Conservation (phyloP, 352 stramenopile genomes). For the Phytophthora boehmeriae region DNA sequence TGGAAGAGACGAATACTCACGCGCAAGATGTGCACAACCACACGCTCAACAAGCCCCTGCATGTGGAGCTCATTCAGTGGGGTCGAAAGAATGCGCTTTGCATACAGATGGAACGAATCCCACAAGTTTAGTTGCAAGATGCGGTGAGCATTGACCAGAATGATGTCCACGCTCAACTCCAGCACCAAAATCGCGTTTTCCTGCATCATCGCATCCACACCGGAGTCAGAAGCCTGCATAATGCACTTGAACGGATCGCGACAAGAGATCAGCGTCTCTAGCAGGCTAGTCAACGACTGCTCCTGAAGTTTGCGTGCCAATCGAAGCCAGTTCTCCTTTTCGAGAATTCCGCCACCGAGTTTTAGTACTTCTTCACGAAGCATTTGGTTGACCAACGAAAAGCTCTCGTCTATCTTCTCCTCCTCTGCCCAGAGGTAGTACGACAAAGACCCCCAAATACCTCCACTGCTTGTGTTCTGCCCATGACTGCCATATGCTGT, state of each 20-base stretch:
- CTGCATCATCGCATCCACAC: constrained; percentile 86
- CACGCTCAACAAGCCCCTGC: constrained; percentile 78
- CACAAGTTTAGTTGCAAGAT: constrained; percentile 77
- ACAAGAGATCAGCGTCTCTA: constrained; percentile 80
- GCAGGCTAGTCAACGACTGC: constrained; percentile 57
- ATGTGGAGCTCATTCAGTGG: constrained; percentile 77
- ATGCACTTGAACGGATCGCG: constrained; percentile 84
- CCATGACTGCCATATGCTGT: constrained; percentile 49
- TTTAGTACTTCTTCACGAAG: constrained; percentile 75
- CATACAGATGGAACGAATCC: constrained; percentile 84
- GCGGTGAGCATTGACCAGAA: constrained; percentile 84
- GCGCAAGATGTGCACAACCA: constrained; percentile 86
- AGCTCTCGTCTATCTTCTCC: constrained; percentile 80
- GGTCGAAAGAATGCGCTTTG: constrained; percentile 74
- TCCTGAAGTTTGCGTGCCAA: constrained; percentile 82
- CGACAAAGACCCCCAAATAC: constrained; percentile 83
- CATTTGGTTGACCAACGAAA: constrained; percentile 81
- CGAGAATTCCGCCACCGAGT: constrained; percentile 73
- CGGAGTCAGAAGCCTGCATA: constrained; percentile 51
- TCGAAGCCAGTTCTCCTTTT: constrained; percentile 88
- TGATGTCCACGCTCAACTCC: constrained; percentile 84
- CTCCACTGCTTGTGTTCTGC: constrained; percentile 47
- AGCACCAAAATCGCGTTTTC: constrained; percentile 90
- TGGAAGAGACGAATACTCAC: constrained; percentile 89
- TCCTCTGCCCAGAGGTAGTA: constrained; percentile 87